phyloP scores from a whole-genome alignment of 306 rosid species.

The Prunus campanulata region DNA sequence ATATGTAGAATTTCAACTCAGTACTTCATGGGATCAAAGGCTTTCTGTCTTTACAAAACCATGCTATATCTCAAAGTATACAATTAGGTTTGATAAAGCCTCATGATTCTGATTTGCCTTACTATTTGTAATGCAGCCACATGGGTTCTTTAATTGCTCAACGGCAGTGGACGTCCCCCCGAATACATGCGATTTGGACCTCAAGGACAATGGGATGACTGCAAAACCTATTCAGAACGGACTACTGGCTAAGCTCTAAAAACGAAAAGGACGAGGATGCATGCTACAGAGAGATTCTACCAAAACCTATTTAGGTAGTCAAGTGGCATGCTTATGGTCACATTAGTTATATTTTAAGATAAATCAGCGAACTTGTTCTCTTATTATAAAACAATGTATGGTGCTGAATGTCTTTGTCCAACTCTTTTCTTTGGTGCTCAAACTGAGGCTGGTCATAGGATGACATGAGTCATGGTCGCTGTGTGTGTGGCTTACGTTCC shows the following conservation, averaged over 20 bases:
- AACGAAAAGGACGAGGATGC: not conserved
- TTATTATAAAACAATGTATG: too few relatives aligned
- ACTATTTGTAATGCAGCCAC: slow-evolving; percentile 51
- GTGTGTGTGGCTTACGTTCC: too few relatives aligned
- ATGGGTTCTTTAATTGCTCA: slow-evolving; percentile 78
- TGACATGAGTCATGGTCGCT: too few relatives aligned
- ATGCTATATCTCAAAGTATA: not conserved
- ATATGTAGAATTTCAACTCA: not conserved
- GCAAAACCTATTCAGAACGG: slow-evolving; percentile 60
- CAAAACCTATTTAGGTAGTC: too few relatives aligned
- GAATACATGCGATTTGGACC: slow-evolving; percentile 53
- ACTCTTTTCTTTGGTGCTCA: too few relatives aligned
- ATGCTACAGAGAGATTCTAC: too few relatives aligned
- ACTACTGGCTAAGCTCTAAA: slow-evolving; percentile 57
- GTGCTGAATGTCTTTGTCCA: too few relatives aligned
- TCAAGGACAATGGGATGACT: slow-evolving; percentile 52
- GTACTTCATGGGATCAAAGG: not conserved
- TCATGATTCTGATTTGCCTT: not conserved
- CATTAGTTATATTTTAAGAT: too few relatives aligned
- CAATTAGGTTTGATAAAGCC: slow-evolving; percentile 5
- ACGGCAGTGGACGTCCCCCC: slow-evolving; percentile 78
- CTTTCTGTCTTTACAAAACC: not conserved
- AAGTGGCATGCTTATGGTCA: too few relatives aligned
- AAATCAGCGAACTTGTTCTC: too few relatives aligned
- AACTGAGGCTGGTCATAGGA: too few relatives aligned